Evolutionary conservation across 148 eudicot genomes (phyloP).

Genomic region (Silene uniflora): DNA sequence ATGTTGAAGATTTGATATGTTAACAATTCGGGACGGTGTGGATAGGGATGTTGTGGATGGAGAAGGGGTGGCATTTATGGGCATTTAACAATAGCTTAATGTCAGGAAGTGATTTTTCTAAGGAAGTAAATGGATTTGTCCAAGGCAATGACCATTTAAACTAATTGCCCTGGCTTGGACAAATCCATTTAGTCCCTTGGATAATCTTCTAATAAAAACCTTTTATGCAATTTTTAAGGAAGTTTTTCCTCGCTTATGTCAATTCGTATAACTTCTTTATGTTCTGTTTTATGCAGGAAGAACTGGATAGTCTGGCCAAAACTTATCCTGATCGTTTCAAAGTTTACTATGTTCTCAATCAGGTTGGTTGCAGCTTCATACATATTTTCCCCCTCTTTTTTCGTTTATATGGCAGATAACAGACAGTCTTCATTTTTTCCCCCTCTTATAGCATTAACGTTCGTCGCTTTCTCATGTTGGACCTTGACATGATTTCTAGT

Average conservation of each 20-base stretch:
- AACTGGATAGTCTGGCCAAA: slow-evolving; percentile 56
- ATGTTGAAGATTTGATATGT: too few species aligned
- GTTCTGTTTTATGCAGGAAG: slow-evolving; percentile 52
- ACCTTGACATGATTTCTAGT: background rate
- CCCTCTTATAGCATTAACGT: background rate
- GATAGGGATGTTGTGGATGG: too few species aligned
- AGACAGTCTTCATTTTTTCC: background rate
- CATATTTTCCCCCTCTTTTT: background rate
- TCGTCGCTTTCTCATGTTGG: background rate
- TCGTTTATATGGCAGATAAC: background rate
- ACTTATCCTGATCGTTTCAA: slow-evolving; percentile 64
- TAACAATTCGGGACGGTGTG: too few species aligned
- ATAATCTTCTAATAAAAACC: background rate
- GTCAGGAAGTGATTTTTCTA: too few species aligned
- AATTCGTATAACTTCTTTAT: background rate
- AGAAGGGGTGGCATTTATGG: background rate
- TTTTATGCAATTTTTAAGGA: background rate
- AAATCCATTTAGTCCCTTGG: too few species aligned
- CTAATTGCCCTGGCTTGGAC: too few species aligned
- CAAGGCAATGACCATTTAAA: too few species aligned
- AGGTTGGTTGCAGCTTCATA: slow-evolving; percentile 37
- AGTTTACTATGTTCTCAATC: slow-evolving; percentile 70
- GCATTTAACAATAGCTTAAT: background rate
- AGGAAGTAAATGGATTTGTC: too few species aligned
- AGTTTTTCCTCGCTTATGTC: background rate